phyloP scores from a whole-genome alignment of 176 grass and related monocot species.

The Cenchrus fungigraminus region DNA sequence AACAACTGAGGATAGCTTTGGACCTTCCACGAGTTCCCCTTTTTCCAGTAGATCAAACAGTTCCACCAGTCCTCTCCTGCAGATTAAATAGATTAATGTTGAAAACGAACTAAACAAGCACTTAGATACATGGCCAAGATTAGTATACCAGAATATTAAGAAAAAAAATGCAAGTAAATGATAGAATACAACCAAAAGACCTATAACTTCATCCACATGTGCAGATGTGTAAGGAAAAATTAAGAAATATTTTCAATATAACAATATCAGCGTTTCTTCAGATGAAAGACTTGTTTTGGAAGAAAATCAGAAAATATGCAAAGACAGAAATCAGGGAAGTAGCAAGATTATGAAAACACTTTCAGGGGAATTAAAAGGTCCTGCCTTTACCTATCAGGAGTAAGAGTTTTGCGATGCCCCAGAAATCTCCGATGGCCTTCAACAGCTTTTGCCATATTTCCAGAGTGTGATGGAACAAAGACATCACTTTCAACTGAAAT shows the following conservation, averaged over 20 bases:
- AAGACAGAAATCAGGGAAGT: slow-evolving; percentile 8
- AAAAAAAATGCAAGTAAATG: neutral
- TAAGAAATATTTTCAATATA: neutral
- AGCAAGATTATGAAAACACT: neutral
- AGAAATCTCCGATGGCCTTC: slow-evolving; percentile 93
- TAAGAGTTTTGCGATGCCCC: slow-evolving; percentile 81
- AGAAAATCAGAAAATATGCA: neutral
- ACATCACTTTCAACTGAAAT: slow-evolving; percentile 96
- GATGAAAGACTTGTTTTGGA: slow-evolving; percentile 12
- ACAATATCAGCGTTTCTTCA: neutral
- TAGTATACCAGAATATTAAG: slow-evolving; percentile 1
- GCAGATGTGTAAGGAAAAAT: neutral
- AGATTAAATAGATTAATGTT: slow-evolving; percentile 32
- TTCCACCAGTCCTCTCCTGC: slow-evolving; percentile 89
- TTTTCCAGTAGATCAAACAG: slow-evolving; percentile 89
- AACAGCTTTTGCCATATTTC: slow-evolving; percentile 98
- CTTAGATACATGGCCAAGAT: neutral
- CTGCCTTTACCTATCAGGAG: slow-evolving; percentile 74
- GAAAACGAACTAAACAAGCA: neutral
- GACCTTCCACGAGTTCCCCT: slow-evolving; percentile 73
- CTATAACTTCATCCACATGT: slow-evolving; percentile 16
- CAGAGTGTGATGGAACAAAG: slow-evolving; percentile 79
- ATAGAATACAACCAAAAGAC: slow-evolving; percentile 21
- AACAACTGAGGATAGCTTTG: slow-evolving; percentile 68
- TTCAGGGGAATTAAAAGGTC: neutral